A percentile compares a stretch with the other conserved stretches of the same genome.
Evolutionary conservation across 208 protist genomes (phyloP).

Genomic region (Leishmania gerbilli): DNA sequence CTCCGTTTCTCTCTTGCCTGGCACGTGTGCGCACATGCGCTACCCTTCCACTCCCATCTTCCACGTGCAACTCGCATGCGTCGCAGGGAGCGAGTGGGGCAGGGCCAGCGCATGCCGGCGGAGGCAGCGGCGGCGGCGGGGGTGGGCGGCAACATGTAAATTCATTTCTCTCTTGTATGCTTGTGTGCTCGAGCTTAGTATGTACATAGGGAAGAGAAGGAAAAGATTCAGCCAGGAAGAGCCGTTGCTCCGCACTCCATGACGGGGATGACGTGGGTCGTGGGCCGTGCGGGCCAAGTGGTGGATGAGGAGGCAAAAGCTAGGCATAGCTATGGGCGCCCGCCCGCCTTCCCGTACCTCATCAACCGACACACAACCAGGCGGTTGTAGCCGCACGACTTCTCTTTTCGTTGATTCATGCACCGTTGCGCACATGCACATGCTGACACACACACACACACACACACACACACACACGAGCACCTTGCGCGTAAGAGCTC

Average conservation of each 20-base stretch:
- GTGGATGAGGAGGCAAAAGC: background rate
- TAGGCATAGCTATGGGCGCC: background rate
- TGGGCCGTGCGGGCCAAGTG: background rate
- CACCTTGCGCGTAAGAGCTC: background rate
- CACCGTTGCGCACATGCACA: background rate
- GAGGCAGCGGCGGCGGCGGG: background rate
- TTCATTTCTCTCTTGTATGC: constrained; percentile 3
- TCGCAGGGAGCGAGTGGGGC: background rate
- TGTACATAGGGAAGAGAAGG: constrained; percentile 5
- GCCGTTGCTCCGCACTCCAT: no score
- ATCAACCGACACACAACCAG: background rate
- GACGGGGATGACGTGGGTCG: background rate
- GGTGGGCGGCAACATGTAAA: background rate
- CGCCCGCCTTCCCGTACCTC: background rate
- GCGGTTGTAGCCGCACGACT: background rate
- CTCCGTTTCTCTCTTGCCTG: background rate
- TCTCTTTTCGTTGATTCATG: background rate
- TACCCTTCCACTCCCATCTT: background rate
- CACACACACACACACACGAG: background rate
- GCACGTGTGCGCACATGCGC: background rate
- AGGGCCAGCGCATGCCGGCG: background rate
- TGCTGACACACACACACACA: background rate
- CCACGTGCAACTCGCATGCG: background rate
- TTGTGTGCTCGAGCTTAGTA: background rate
- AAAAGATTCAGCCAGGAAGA: background rate